Base-by-base conservation (phyloP, 192 early-diverging fungal species). In the Tieghemiomyces parasiticus region DNA sequence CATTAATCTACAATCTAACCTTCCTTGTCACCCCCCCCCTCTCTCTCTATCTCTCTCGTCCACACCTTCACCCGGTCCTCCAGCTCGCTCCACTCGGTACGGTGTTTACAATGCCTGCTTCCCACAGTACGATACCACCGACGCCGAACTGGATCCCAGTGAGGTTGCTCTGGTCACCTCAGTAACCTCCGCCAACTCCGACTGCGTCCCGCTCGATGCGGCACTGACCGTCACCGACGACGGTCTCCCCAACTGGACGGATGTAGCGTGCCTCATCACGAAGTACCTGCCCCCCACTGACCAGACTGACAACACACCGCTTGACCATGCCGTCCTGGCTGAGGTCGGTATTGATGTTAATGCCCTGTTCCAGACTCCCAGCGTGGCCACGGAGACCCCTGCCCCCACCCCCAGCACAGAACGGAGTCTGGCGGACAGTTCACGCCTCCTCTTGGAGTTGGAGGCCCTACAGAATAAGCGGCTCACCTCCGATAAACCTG, bases 71-170 rank as follows among this genome's bases (percentile, higher is more conserved):
- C 38, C 38, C 16, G 38, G 16, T 42, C 38, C 6, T 42, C 6
- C 14, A 32, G 32, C 54, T 24, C 54, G 54, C 29, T 16, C 54
- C 14, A 20, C 29, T 16, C 29, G 33, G 14, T 56, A 56, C 32
- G 54, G 54, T 24, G 14, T 29, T 20, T 56, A 33, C 34, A 34
- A 31, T 24, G 29, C 54, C 9, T 56, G 54, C 34, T 56, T 56
- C 29, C 54, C 54, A 20, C 29, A 14, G 16, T 56, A 28, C 29
- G 54, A 56, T 24, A 33, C 32, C 4, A 30, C 14, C 16, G 24
- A 56, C 24, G 54, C 54, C 16, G 9, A 14, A 29, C 31, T 56
- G 9, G 54, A 31, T 1, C 30, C 34, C 31, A 12, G 2, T 1
- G 54, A 56, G 30, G 6, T 56, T 20, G 14, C 19, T 42, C 8